Percentiles rank a stretch among this genome's conserved stretches.
These are phyloP conservation scores for Penicillium taxi DNA, from an alignment of 495 filamentous ascomycete species.

Conservation along the genomic window DNA sequence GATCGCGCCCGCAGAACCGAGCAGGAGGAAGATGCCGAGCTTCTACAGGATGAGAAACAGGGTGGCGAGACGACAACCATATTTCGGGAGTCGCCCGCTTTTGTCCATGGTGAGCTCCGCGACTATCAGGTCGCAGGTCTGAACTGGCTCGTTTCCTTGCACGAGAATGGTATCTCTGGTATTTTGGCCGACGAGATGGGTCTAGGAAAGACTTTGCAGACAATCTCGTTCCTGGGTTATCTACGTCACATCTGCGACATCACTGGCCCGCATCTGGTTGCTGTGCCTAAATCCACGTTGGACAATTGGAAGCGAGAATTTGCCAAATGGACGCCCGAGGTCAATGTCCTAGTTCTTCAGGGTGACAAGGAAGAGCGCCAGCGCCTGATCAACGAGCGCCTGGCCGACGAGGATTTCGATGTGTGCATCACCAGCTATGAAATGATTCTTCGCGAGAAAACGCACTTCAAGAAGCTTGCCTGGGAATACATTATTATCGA, in stretches of 20 bases:
- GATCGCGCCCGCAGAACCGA: slow-evolving; percentile 82
- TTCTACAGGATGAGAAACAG: slow-evolving; percentile 82
- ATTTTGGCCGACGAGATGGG: slow-evolving; percentile 98
- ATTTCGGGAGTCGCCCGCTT: slow-evolving; percentile 86
- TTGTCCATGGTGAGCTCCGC: slow-evolving; percentile 80
- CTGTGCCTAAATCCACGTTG: slow-evolving; percentile 92
- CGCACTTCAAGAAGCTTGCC: slow-evolving; percentile 91
- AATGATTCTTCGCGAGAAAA: slow-evolving; percentile 93
- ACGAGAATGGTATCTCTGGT: slow-evolving; percentile 97
- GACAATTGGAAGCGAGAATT: slow-evolving; percentile 99
- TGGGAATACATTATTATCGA: slow-evolving; percentile 99
- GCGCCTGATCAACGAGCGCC: slow-evolving; percentile 78
- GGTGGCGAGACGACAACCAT: slow-evolving; percentile 79
- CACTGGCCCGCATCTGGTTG: slow-evolving; percentile 86
- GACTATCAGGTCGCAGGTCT: slow-evolving; percentile 93
- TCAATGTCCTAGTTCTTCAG: slow-evolving; percentile 89
- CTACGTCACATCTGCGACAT: slow-evolving; percentile 82
- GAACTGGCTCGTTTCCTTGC: slow-evolving; percentile 97
- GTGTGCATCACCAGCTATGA: slow-evolving; percentile 95
- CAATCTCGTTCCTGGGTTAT: slow-evolving; percentile 86
- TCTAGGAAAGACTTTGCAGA: slow-evolving; percentile 89
- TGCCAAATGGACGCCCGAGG: slow-evolving; percentile 85
- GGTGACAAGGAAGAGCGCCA: slow-evolving; percentile 92
- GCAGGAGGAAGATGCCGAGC: slow-evolving; percentile 94
- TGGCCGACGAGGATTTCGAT: slow-evolving; percentile 87